Evolutionary conservation across 2,329 filamentous ascomycete genomes (phyloP), one percentile per base, ranked within the genome.

Genomic region (Exophiala dermatitidis): DNA sequence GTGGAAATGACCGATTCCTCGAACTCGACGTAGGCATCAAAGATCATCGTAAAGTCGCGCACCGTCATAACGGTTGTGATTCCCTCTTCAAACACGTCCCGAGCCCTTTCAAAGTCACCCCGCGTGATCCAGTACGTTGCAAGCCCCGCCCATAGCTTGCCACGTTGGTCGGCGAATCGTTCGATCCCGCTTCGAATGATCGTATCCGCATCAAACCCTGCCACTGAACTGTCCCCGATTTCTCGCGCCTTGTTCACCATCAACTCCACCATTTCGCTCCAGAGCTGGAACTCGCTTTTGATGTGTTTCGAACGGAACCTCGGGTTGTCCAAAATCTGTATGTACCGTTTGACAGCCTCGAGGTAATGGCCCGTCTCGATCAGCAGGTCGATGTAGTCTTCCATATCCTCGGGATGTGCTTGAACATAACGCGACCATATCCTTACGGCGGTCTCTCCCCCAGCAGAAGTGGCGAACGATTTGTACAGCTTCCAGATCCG

Each of bases 61-160:
- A 98, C 90, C 1, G 93, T 98, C 91, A 97, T 97, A 59, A 96
- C 94, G 1, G 91, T 97, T 7, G 89, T 95, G 61, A 97, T 88
- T 42, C 88, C 94, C 70, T 97, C 90, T 71, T 98, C 93, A 61
- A 95, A 97, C 2, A 94, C 79, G 68, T 98, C 93, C 60, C 94
- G 79, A 9, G 93, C 90, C 57, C 85, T 85, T 72, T 97, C 94
- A 66, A 96, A 97, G 66, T 86, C 90, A 42, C 90, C 90, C 67
- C 84, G 84, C 54, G 89, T 88, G 67, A 94, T 95, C 89, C 91
- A 97, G 71, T 97, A 98, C 2, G 91, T 93, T 41, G 93, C 93
- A 48, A 98, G 73, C 6, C 91, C 91, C 46, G 88, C 88, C 91
- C 93, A 98, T 19, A 98, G 75, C 65, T 95, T 95, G 34, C 93